Base-by-base conservation (phyloP, 495 filamentous ascomycete species). In the Aspergillus biplanus region DNA sequence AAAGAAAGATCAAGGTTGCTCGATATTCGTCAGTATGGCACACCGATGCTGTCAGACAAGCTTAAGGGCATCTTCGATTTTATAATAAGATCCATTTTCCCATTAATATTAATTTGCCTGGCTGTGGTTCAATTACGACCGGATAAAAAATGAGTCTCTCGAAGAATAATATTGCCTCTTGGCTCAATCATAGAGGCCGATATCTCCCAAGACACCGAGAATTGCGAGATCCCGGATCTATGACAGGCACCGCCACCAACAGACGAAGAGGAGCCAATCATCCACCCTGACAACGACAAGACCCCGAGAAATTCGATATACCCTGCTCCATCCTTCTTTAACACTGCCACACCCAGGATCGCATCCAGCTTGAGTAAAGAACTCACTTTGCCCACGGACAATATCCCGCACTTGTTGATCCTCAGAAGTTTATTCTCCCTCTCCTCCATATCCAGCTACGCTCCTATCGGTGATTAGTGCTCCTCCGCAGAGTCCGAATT, bases 261-360 rank as follows among this genome's bases (percentile, higher is more conserved):
- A 2, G 21, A 27, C 21, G 12, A 8, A 7, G 18, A 35, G 39
- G 49, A 53, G 50, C 59, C 35, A 62, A 62, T 62, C 42, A 62
- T 1, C 13, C 27, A 13, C 8, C 12, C 18, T 16, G 37, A 27
- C 34, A 4, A 49, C 4, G 61, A 42, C 54, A 58, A 53, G 61
- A 63, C 3, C 42, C 61, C 61, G 61, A 63, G 61, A 63, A 57
- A 52, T 52, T 33, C 61, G 61, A 63, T 12, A 31, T 39, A 33
- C n/a, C 61, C 18, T 8, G 15, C 46, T 16, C 16, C 18, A 49
- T 27, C 47, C 33, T 39, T 37, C 31, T 9, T 33, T 13, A 49
- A 53, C 52, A 62, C 52, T 53, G 59, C 59, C 59, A 62, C 52
- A 18, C 16, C 31, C 35, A 31, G 56, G 31, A 58, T 59, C 16